Percentiles rank a stretch among this genome's conserved stretches.
Conservation (phyloP, 2,329 filamentous ascomycete species). For the Aspergillus ustus region DNA sequence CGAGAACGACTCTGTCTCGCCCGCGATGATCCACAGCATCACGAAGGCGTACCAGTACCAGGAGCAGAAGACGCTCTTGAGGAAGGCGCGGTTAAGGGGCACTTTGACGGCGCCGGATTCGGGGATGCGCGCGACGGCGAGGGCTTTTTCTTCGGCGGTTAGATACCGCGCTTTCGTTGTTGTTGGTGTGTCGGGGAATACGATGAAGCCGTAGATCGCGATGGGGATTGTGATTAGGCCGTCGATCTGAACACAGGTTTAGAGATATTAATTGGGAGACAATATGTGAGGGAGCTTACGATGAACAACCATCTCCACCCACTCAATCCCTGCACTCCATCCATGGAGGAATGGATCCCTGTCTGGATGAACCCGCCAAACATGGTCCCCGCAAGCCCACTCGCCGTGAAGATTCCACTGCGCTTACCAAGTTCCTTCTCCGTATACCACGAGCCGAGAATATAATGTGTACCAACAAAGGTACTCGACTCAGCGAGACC, state of each 20-base stretch:
- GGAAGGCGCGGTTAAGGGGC: slow-evolving; percentile 29
- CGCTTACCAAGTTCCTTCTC: slow-evolving; percentile 25
- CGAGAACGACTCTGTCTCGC: slow-evolving; percentile 72
- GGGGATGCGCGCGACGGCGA: slow-evolving; percentile 39
- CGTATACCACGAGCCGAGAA: slow-evolving; percentile 51
- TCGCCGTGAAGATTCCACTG: slow-evolving; percentile 16
- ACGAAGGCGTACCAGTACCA: slow-evolving; percentile 47
- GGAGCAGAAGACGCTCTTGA: slow-evolving; percentile 37
- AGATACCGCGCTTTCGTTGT: slow-evolving; percentile 43
- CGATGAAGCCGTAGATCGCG: slow-evolving; percentile 48
- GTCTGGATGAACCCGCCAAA: slow-evolving; percentile 19
- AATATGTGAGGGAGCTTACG: not conserved
- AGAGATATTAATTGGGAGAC: not conserved
- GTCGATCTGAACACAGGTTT: slow-evolving; percentile 32
- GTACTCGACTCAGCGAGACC: slow-evolving; percentile 40
- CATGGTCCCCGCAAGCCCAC: slow-evolving; percentile 11
- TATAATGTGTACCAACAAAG: slow-evolving; percentile 43
- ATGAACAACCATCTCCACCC: slow-evolving; percentile 19
- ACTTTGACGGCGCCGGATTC: slow-evolving; percentile 27
- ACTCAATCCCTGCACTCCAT: slow-evolving; percentile 8
- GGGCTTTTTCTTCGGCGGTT: slow-evolving; percentile 33
- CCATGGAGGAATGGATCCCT: slow-evolving; percentile 13
- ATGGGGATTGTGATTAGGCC: slow-evolving; percentile 50
- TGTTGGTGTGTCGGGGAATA: slow-evolving; percentile 45
- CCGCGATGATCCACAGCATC: slow-evolving; percentile 62